Percentiles rank a stretch among this genome's conserved stretches.
Evolutionary conservation across 371 early-diverging fungal genomes (phyloP).

Genomic region (Mucor velutinosus): DNA sequence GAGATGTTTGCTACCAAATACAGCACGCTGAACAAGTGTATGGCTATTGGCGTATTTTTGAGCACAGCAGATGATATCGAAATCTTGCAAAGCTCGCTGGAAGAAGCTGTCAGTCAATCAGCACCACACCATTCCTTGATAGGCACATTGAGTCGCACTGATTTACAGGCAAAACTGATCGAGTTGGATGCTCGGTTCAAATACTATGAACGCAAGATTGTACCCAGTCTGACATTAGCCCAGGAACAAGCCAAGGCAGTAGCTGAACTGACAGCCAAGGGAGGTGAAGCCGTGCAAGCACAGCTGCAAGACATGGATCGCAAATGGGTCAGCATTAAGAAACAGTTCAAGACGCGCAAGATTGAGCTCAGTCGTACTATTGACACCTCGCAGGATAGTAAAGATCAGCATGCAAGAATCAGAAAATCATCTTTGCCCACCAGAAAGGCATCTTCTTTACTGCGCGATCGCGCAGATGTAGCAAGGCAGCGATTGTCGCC

Average conservation of each 20-base stretch:
- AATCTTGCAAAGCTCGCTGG: constrained; percentile 39
- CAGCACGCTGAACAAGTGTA: constrained; percentile 24
- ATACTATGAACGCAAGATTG: constrained; percentile 50
- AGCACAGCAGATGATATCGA: constrained; percentile 40
- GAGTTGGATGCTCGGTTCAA: constrained; percentile 62
- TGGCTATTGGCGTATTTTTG: constrained; percentile 33
- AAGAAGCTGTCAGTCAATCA: constrained; percentile 43
- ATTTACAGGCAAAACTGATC: constrained; percentile 52
- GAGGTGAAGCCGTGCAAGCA: background rate
- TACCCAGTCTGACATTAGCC: constrained; percentile 41
- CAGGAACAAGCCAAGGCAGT: constrained; percentile 6
- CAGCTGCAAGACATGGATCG: constrained; percentile 23
- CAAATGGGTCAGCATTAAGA: constrained; percentile 27
- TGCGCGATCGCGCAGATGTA: constrained; percentile 26
- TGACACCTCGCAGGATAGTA: constrained; percentile 24
- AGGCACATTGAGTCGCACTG: constrained; percentile 27
- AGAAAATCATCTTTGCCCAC: constrained; percentile 50
- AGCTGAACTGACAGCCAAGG: background rate
- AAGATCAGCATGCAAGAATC: constrained; percentile 18
- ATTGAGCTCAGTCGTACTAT: constrained; percentile 34
- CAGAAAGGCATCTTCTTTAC: constrained; percentile 35
- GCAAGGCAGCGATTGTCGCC: constrained; percentile 18
- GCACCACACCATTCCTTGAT: constrained; percentile 6
- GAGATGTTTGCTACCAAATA: constrained; percentile 26
- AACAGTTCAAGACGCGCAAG: constrained; percentile 33